phyloP scores from a whole-genome alignment of 1,284 basidiomycete genomes.

The Ustilago lituana region DNA sequence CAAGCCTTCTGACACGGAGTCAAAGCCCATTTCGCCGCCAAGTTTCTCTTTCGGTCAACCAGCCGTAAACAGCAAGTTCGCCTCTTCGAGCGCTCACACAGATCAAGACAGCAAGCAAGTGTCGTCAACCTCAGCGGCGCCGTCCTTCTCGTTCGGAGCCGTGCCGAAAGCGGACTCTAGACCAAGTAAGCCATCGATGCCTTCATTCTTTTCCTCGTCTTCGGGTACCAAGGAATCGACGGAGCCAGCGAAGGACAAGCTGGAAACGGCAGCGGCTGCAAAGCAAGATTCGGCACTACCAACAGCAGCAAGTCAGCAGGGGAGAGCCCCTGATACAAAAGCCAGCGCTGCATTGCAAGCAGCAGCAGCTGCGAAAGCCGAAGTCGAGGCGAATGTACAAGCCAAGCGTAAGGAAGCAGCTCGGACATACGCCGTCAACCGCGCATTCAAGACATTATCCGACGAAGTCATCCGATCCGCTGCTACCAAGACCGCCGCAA shows the following conservation, averaged over 20 bases:
- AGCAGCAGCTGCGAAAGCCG: slow-evolving; percentile 15
- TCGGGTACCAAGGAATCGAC: slow-evolving; percentile 1
- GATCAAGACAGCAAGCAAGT: background rate
- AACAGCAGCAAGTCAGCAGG: slow-evolving; percentile 7
- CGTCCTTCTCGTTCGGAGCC: slow-evolving; percentile 24
- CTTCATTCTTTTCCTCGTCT: slow-evolving; percentile 26
- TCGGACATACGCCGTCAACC: slow-evolving; percentile 13
- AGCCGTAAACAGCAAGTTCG: background rate
- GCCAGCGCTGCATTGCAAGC: slow-evolving; percentile 17
- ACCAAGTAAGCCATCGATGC: slow-evolving; percentile 14
- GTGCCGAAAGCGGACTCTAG: background rate
- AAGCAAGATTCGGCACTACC: too few species aligned
- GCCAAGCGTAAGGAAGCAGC: slow-evolving; percentile 18
- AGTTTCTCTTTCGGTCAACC: slow-evolving; percentile 32
- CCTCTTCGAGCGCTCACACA: background rate
- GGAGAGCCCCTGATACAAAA: slow-evolving; percentile 14
- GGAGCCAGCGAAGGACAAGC: background rate
- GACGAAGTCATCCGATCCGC: slow-evolving; percentile 13
- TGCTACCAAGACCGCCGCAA: slow-evolving; percentile 12
- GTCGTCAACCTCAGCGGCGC: background rate
- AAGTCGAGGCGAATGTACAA: slow-evolving; percentile 16
- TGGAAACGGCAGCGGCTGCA: background rate
- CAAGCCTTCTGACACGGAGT: slow-evolving; percentile 1
- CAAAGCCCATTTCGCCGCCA: slow-evolving; percentile 8
- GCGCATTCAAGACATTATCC: slow-evolving; percentile 20